Percentiles rank a stretch among this genome's conserved stretches.
These are phyloP conservation scores for Smittium culicis DNA, from an alignment of 371 early-diverging fungal species.

Conservation along the genomic window DNA sequence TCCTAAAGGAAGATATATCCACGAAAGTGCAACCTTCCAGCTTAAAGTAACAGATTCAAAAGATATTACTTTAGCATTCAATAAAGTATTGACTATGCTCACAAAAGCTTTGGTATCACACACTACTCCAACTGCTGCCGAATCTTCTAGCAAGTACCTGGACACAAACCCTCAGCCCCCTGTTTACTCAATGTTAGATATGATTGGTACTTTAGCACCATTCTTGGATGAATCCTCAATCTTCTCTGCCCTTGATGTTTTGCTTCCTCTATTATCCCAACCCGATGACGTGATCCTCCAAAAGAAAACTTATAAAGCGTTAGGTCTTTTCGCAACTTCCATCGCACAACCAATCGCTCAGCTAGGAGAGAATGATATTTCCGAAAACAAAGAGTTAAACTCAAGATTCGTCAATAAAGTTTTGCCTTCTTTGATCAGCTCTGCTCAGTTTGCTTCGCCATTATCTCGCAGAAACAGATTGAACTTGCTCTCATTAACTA, in stretches of 20 bases:
- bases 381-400: slow-evolving; percentile 16
- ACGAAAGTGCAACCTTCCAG: slow-evolving; percentile 28
- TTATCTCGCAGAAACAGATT: slow-evolving; percentile 60
- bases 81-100: slow-evolving; percentile 48
- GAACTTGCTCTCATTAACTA: slow-evolving; percentile 39
- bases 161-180: slow-evolving; percentile 43
- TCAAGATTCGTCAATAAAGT: slow-evolving; percentile 16
- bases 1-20: slow-evolving; percentile 48
- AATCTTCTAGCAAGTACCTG: slow-evolving; percentile 27
- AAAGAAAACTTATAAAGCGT: slow-evolving; percentile 87
- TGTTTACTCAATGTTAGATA: slow-evolving; percentile 60
- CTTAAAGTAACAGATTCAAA: slow-evolving; percentile 35
- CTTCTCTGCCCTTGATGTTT: slow-evolving; percentile 40
- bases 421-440: slow-evolving; percentile 34
- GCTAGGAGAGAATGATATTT: slow-evolving; percentile 18
- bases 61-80: slow-evolving; percentile 32
- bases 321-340: slow-evolving; percentile 36
- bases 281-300: slow-evolving; percentile 63
- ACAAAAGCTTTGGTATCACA: slow-evolving; percentile 38
- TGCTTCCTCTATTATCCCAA: slow-evolving; percentile 40
- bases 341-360: not conserved
- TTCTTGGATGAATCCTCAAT: slow-evolving; percentile 46
- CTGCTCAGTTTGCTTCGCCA: slow-evolving; percentile 32
- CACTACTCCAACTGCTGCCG: slow-evolving; percentile 25
- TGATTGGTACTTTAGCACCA: slow-evolving; percentile 55